Conservation (phyloP, 805 yeast species). For the Yamadazyma endophytica region DNA sequence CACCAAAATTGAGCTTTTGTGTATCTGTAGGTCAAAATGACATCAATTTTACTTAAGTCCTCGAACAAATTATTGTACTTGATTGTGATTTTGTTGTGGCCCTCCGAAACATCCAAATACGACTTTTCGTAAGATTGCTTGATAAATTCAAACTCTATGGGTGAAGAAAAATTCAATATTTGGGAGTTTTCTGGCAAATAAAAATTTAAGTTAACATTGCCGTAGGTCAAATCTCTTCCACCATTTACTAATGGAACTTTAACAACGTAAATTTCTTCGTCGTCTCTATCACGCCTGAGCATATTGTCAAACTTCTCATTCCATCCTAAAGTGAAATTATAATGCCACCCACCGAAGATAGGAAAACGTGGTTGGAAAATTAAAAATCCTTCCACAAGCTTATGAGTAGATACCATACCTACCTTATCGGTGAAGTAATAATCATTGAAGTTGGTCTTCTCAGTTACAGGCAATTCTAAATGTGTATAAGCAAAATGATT, state of each 20-base stretch:
- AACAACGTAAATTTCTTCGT: conserved; percentile 48
- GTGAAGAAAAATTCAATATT: conserved; percentile 51
- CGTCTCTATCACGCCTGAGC: conserved; percentile 41
- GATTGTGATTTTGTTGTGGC: conserved; percentile 72
- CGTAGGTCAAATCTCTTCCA: conserved; percentile 66
- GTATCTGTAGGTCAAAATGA: conserved; percentile 62
- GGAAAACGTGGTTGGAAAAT: conserved; percentile 85
- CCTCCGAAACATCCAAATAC: conserved; percentile 69
- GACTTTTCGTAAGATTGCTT: conserved; percentile 41
- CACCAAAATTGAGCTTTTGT: conserved; percentile 46
- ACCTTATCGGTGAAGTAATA: conserved; percentile 84
- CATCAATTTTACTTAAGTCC: conserved; percentile 53
- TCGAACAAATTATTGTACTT: conserved; percentile 62
- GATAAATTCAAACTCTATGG: conserved; percentile 39
- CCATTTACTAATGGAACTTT: conserved; percentile 73
- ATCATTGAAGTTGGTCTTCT: conserved; percentile 37
- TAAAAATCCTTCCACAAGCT: conserved; percentile 39
- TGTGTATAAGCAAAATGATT: conserved; percentile 58
- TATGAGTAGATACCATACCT: conserved; percentile 86
- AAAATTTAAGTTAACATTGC: conserved; percentile 52
- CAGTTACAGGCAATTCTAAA: conserved; percentile 53
- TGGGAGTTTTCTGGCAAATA: conserved; percentile 87
- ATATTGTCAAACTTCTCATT: conserved; percentile 53
- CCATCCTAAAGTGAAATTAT: conserved; percentile 97
- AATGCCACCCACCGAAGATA: conserved; percentile 94